Conservation (phyloP, 805 yeast genomes). For the Metschnikowia koreensis region DNA sequence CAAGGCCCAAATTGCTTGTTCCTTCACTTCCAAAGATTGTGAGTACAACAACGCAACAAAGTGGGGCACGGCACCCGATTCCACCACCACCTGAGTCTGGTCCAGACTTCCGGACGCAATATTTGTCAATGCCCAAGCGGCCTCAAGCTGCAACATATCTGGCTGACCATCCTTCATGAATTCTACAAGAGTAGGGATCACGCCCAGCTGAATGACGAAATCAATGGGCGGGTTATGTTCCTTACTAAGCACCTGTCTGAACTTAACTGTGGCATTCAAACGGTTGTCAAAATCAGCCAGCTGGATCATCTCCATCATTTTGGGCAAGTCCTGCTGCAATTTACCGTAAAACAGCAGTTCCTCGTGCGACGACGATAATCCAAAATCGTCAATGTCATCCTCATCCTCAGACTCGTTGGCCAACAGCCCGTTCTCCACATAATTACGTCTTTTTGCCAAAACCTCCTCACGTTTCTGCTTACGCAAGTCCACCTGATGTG, state of each 20-base stretch:
- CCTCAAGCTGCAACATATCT: constrained; percentile 89
- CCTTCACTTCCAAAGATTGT: constrained; percentile 85
- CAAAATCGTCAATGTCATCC: constrained; percentile 36
- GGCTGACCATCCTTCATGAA: constrained; percentile 75
- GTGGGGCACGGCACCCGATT: constrained; percentile 89
- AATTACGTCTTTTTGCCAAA: constrained; percentile 88
- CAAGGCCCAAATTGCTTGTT: constrained; percentile 98
- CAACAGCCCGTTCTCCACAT: constrained; percentile 33
- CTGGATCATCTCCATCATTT: constrained; percentile 76
- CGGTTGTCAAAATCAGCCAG: constrained; percentile 76
- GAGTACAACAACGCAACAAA: constrained; percentile 82
- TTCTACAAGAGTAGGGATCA: constrained; percentile 84
- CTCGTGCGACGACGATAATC: constrained; percentile 45
- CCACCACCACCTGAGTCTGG: constrained; percentile 88
- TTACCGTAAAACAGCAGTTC: constrained; percentile 41
- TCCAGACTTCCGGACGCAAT: constrained; percentile 92
- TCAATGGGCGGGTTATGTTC: constrained; percentile 97
- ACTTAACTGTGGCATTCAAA: constrained; percentile 84
- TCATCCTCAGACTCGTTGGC: constrained; percentile 45
- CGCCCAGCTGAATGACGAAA: constrained; percentile 88
- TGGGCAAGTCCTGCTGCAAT: constrained; percentile 67
- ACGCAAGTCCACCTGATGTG: constrained; percentile 93
- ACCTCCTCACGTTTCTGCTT: constrained; percentile 96
- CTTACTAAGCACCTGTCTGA: constrained; percentile 88
- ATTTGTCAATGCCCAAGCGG: constrained; percentile 99